phyloP scores from a whole-genome alignment of 148 eudicot species.

The Spergularia bocconei region DNA sequence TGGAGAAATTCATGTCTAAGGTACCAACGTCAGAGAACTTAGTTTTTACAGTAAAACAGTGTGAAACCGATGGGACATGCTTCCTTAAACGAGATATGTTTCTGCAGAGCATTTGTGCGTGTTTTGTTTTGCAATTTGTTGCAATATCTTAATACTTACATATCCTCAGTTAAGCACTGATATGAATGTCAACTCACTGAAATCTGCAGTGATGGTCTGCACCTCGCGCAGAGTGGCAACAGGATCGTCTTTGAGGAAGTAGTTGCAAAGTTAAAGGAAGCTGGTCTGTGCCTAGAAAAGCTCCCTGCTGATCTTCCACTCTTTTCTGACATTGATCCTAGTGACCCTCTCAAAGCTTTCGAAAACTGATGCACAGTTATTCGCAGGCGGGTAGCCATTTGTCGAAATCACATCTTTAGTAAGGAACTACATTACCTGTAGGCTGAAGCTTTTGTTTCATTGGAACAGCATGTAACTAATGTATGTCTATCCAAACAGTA shows the following conservation, averaged over 20 bases:
- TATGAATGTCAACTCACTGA: not conserved
- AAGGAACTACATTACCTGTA: not conserved
- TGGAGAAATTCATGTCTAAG: slow-evolving; percentile 60
- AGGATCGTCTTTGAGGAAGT: slow-evolving; percentile 74
- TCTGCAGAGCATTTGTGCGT: too few species aligned
- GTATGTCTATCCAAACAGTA: not conserved
- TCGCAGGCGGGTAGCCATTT: not conserved
- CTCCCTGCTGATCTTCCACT: slow-evolving; percentile 67
- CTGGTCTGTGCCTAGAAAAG: slow-evolving; percentile 52
- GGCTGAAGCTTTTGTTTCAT: not conserved
- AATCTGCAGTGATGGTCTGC: slow-evolving; percentile 80
- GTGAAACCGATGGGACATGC: too few species aligned
- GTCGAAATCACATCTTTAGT: not conserved
- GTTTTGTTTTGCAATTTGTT: too few species aligned
- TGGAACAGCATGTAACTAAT: not conserved
- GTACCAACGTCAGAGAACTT: slow-evolving; percentile 26
- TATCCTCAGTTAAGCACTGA: too few species aligned
- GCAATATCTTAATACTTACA: too few species aligned
- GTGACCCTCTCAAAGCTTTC: slow-evolving; percentile 62
- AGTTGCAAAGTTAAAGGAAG: slow-evolving; percentile 45
- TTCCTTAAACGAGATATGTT: too few species aligned
- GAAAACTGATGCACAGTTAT: slow-evolving; percentile 29
- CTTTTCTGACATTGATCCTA: slow-evolving; percentile 50
- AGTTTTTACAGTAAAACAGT: too few species aligned
- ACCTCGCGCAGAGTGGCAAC: slow-evolving; percentile 62